Conservation (phyloP, 2,329 filamentous ascomycete genomes). For the Trichoderma brevicompactum region DNA sequence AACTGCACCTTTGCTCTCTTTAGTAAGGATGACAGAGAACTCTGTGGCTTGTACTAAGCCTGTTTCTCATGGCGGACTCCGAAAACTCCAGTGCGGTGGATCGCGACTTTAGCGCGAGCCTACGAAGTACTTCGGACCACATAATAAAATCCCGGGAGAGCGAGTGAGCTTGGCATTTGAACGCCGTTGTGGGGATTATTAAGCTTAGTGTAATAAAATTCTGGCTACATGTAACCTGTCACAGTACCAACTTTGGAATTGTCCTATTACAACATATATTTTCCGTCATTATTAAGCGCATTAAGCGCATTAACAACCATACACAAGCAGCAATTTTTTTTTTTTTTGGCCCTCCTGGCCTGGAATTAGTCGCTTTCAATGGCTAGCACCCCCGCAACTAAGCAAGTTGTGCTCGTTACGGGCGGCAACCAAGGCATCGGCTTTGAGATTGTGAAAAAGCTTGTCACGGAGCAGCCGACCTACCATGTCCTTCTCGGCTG, state of each 20-base stretch:
- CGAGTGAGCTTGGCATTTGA: too few relatives aligned
- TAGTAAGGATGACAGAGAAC: not conserved
- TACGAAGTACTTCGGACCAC: not conserved
- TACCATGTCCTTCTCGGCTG: constrained; percentile 18
- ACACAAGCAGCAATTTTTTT: too few relatives aligned
- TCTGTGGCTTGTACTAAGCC: not conserved
- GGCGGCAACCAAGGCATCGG: constrained; percentile 23
- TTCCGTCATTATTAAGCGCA: not conserved
- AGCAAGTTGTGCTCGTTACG: constrained; percentile 16
- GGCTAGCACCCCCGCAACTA: constrained; percentile 1
- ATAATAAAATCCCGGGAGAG: too few relatives aligned
- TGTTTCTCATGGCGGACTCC: not conserved
- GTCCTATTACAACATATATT: not conserved
- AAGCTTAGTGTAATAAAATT: not conserved
- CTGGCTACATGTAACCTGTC: not conserved
- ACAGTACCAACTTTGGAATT: not conserved
- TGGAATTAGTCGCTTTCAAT: not conserved
- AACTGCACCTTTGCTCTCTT: not conserved
- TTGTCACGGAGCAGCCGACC: constrained; percentile 9
- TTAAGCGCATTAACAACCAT: not conserved
- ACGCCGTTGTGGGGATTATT: not conserved
- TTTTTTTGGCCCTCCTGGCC: not conserved
- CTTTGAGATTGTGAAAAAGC: constrained; percentile 20
- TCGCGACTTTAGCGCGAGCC: constrained; percentile 4
- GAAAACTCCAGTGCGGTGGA: not conserved